phyloP scores from a whole-genome alignment of 371 early-diverging fungal genomes.

The Chytridium lagenaria region DNA sequence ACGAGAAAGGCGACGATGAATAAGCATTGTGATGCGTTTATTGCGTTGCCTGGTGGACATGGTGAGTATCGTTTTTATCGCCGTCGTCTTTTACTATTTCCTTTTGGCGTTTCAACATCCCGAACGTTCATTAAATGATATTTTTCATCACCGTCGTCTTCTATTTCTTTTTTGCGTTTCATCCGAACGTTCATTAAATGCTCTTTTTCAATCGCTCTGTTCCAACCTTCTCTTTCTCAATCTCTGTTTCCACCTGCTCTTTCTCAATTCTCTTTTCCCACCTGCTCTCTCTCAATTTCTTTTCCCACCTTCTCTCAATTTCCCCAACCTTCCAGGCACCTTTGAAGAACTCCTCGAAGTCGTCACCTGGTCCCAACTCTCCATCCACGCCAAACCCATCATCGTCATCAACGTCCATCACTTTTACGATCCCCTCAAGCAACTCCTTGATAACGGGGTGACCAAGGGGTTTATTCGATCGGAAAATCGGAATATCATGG shows the following conservation, averaged over 20 bases:
- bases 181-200: background rate
- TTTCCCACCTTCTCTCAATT: too few relatives aligned
- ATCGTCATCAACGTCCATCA: conserved; percentile 75
- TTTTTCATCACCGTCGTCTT: too few relatives aligned
- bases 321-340: too few relatives aligned
- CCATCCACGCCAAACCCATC: conserved; percentile 53
- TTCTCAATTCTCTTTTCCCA: too few relatives aligned
- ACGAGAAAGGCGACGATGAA: conserved; percentile 80
- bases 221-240: background rate
- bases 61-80: conserved; percentile 25
- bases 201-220: background rate
- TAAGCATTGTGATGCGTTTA: conserved; percentile 72
- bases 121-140: too few relatives aligned
- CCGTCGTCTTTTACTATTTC: too few relatives aligned
- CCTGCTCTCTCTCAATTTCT: too few relatives aligned
- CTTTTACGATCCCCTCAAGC: conserved; percentile 71
- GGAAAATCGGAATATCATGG: conserved; percentile 47
- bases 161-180: too few relatives aligned
- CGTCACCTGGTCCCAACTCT: conserved; percentile 49
- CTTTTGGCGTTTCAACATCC: too few relatives aligned
- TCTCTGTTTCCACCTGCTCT: too few relatives aligned
- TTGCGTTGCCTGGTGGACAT: conserved; percentile 86
- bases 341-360: conserved; percentile 48
- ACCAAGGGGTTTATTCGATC: conserved; percentile 66
- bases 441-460: conserved; percentile 66